Evolutionary conservation across 495 filamentous ascomycete genomes (phyloP), one percentile per base, ranked within the genome.

Genomic region (Tuber borchii): DNA sequence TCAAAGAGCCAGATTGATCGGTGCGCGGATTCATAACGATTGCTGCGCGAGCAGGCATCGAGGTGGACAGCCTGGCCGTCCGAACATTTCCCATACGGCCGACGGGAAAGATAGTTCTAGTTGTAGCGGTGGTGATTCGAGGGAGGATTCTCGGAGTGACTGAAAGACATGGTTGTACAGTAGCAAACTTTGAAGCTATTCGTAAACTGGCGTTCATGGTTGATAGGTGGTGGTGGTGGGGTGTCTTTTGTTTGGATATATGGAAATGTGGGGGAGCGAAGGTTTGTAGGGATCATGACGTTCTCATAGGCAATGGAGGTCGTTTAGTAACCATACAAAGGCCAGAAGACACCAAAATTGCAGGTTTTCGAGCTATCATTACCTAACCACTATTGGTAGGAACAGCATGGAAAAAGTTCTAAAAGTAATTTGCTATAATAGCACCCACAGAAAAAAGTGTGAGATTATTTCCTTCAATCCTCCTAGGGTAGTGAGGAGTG

Each of bases 1-100:
- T 92, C 56, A 91, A 86, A 56, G 93, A 91, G n/a, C 94, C 94
- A 65, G 93, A 88, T 12, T 94, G 92, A 82, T 91, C 90, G 48
- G 87, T 86, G 74, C 89, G 87, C 0, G 91, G 91, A 82, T 94
- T 94, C 77, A 86, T 83, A 37, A 89, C 78, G 45, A 86, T 72
- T 4, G 71, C 44, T 20, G 71, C 74, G 17, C 77, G 16, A 12
- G 34, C 65, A 43, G 31, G 16, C 19, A 9, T 39, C 16, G 76
- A 72, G 20, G 77, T 79, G 6, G 77, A 75, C 20, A 78, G 73
- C 34, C 34, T 43, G 10, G 74, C 51, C 4, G 39, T 39, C 14
- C 42, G 34, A 45, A 7, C 45, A 31, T 31, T 31, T 65, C 26
- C 14, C 12, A 34, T 26, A 19, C 26, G 56, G 26, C 17, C 5